Percentiles rank a stretch among this genome's conserved stretches.
These are phyloP conservation scores for Chamaecyparis obtusa DNA, from an alignment of 75 land plant species.

Conservation along the genomic window DNA sequence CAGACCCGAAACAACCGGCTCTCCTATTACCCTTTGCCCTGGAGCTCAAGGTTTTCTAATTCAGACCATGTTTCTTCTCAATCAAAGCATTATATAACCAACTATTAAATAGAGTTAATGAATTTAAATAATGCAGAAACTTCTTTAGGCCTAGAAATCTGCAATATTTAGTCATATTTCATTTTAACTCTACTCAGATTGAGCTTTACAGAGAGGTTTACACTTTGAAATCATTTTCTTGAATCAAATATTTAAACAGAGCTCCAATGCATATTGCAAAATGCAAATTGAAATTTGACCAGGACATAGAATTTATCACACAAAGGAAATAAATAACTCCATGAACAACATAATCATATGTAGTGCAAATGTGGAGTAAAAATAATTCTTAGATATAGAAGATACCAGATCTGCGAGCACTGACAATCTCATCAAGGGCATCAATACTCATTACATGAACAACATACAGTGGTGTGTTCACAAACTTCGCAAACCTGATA, in stretches of 20 bases:
- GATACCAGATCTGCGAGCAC: constrained; percentile 81
- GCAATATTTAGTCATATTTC: neutral
- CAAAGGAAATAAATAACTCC: neutral
- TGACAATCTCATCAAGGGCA: constrained; percentile 94
- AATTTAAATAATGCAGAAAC: neutral
- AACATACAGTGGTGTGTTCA: constrained; percentile 97
- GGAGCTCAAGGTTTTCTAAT: constrained; percentile 11
- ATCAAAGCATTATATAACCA: neutral
- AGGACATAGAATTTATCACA: neutral
- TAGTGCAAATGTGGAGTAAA: neutral
- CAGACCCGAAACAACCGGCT: constrained; percentile 87
- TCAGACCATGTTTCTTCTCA: neutral
- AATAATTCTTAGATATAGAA: neutral
- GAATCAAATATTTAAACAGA: neutral
- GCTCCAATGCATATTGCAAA: neutral
- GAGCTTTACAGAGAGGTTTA: neutral
- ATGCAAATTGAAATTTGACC: neutral
- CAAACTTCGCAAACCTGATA: constrained; percentile 81
- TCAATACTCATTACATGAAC: constrained; percentile 99
- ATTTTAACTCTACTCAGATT: neutral
- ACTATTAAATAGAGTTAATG: neutral
- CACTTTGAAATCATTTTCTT: neutral
- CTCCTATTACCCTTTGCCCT: constrained; percentile 99
- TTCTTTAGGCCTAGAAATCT: neutral
- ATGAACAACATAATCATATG: neutral